Evolutionary conservation across 208 protist genomes (phyloP).

Genomic region (Leishmania tropica): DNA sequence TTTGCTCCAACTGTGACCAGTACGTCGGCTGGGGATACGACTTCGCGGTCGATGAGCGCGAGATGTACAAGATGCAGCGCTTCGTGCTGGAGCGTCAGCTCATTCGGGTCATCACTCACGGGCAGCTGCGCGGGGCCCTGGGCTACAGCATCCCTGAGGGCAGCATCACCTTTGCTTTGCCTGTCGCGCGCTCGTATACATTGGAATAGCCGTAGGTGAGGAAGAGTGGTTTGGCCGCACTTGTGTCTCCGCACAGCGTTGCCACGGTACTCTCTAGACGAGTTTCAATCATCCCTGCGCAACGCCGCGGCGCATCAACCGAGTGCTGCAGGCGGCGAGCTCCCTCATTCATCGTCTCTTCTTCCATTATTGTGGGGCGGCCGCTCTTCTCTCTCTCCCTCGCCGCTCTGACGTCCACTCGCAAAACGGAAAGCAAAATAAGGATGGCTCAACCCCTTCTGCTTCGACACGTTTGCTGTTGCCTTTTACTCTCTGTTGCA

Average conservation of each 20-base stretch:
- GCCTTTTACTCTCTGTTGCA: conserved; percentile 4
- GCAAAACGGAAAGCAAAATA: not conserved
- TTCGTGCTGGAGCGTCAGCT: conserved; percentile 79
- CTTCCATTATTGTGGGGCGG: not conserved
- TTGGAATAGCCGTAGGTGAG: not conserved
- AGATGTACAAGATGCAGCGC: conserved; percentile 79
- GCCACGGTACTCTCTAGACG: not conserved
- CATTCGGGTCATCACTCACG: conserved; percentile 38
- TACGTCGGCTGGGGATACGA: conserved; percentile 87
- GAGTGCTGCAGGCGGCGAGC: not conserved
- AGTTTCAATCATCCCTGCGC: not conserved
- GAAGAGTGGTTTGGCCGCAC: not conserved
- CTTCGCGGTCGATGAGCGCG: conserved; percentile 75
- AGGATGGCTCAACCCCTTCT: not conserved
- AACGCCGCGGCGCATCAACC: not conserved
- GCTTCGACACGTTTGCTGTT: conserved; percentile 5
- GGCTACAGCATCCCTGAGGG: conserved; percentile 16
- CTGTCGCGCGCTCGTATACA: conserved; percentile 14
- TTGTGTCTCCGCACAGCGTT: not conserved
- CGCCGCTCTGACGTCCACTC: not conserved
- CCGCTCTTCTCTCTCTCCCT: not conserved
- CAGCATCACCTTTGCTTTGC: conserved; percentile 10
- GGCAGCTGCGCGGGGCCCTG: conserved; percentile 18
- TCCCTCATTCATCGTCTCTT: too few species aligned
- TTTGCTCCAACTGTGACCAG: conserved; percentile 72